Conservation (phyloP, 768 basidiomycete genomes). For the Candolleomyces aberdarensis region DNA sequence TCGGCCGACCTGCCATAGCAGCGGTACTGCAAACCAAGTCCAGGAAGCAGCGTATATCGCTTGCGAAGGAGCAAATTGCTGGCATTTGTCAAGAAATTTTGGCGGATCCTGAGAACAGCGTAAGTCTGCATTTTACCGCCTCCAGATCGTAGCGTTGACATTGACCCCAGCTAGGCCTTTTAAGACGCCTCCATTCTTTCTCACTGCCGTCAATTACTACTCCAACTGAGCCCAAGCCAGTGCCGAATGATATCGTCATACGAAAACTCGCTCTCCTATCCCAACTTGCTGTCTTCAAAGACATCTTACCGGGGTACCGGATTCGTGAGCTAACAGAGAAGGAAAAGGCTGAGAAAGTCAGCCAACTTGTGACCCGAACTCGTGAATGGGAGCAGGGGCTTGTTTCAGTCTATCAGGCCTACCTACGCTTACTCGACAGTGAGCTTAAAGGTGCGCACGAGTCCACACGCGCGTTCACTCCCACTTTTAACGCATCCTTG, state of each 20-base stretch:
- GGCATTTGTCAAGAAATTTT: slow-evolving; percentile 91
- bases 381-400: slow-evolving; percentile 97
- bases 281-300: slow-evolving; percentile 91
- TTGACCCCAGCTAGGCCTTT: slow-evolving; percentile 67
- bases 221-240: slow-evolving; percentile 62
- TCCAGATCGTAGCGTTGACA: slow-evolving; percentile 1
- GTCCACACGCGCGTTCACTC: slow-evolving; percentile 1
- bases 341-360: slow-evolving; percentile 90
- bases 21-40: slow-evolving; percentile 69
- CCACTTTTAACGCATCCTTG: slow-evolving; percentile 7
- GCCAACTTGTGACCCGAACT: slow-evolving; percentile 85
- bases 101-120: slow-evolving; percentile 92
- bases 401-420: slow-evolving; percentile 82
- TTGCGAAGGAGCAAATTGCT: slow-evolving; percentile 93
- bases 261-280: slow-evolving; percentile 88
- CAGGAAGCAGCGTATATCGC: slow-evolving; percentile 61
- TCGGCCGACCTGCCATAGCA: slow-evolving; percentile 78
- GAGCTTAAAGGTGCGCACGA: slow-evolving; percentile 75
- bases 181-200: slow-evolving; percentile 87
- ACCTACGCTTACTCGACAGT: slow-evolving; percentile 78
- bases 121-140: slow-evolving; percentile 36
- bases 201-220: slow-evolving; percentile 74
- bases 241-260: slow-evolving; percentile 77
- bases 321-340: slow-evolving; percentile 88
- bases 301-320: slow-evolving; percentile 93